Percentiles rank a stretch among this genome's conserved stretches.
Conservation (phyloP, 345 rosid species). For the Arabis alpina region DNA sequence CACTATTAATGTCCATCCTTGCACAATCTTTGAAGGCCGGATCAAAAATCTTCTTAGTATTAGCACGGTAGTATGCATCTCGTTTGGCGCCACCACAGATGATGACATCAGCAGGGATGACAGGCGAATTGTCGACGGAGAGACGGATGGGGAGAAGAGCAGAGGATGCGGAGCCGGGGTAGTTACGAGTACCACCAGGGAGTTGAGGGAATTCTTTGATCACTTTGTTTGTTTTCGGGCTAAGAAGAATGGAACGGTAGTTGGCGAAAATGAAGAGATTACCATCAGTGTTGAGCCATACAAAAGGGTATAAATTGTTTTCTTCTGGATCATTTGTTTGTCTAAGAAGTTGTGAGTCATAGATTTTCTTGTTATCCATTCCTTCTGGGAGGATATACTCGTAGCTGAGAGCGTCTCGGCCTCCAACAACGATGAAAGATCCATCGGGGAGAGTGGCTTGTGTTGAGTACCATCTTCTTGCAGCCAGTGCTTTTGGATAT, state of each 20-base stretch:
- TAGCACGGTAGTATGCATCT: constrained; percentile 45
- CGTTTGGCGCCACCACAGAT: constrained; percentile 60
- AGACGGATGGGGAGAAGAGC: constrained; percentile 67
- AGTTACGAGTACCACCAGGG: constrained; percentile 72
- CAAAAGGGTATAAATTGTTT: constrained; percentile 85
- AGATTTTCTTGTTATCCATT: constrained; percentile 43
- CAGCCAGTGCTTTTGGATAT: constrained; percentile 62
- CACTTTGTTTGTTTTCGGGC: constrained; percentile 51
- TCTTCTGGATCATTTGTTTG: constrained; percentile 58
- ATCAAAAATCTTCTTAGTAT: constrained; percentile 29
- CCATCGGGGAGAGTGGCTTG: constrained; percentile 77
- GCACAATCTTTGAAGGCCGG: constrained; percentile 63
- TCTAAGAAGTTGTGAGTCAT: constrained; percentile 50
- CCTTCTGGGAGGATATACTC: constrained; percentile 73
- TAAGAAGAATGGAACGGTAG: constrained; percentile 65
- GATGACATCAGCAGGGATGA: constrained; percentile 53
- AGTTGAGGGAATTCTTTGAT: constrained; percentile 67
- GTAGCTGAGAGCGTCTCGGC: constrained; percentile 69
- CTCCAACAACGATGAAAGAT: constrained; percentile 76
- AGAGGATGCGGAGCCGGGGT: constrained; percentile 69
- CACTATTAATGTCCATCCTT: constrained; percentile 51
- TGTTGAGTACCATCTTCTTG: constrained; percentile 83
- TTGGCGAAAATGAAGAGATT: constrained; percentile 84
- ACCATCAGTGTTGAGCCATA: constrained; percentile 79
- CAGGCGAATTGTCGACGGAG: neutral